These are phyloP conservation scores for Vitellaria paradoxa DNA, from an alignment of 179 eudicot genomes.

Conservation along the genomic window DNA sequence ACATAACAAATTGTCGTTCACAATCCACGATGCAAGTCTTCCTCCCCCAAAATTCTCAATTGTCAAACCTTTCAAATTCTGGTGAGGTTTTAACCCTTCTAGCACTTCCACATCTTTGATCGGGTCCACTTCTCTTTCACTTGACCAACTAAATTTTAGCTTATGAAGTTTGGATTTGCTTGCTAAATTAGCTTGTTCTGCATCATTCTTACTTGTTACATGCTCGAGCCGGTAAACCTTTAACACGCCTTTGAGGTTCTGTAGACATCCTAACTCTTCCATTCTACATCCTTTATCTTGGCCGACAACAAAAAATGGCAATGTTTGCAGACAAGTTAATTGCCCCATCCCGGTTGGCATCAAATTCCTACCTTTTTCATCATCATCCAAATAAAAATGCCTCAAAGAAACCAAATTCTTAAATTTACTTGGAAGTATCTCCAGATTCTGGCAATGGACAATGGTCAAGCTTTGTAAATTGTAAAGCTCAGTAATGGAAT, in stretches of 20 bases:
- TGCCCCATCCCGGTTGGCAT: slow-evolving; percentile 26
- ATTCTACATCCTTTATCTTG: slow-evolving; percentile 6
- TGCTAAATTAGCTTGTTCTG: slow-evolving; percentile 1
- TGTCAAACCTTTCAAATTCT: no score
- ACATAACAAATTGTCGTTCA: no score
- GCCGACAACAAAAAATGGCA: slow-evolving; percentile 26
- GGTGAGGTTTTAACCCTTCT: no score
- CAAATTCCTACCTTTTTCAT: background rate
- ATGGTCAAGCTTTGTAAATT: slow-evolving; percentile 13
- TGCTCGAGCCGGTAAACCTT: slow-evolving; percentile 9
- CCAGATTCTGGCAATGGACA: background rate
- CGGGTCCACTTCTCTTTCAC: no score
- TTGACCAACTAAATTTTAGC: slow-evolving; percentile 8
- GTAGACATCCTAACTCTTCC: slow-evolving; percentile 12
- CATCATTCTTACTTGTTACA: slow-evolving; percentile 10
- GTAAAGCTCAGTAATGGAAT: slow-evolving; percentile 12
- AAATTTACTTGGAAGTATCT: slow-evolving; percentile 14
- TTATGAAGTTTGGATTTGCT: slow-evolving; percentile 10
- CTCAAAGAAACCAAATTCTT: slow-evolving; percentile 8
- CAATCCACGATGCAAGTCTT: no score
- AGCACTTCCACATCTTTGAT: no score
- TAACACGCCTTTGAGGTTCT: slow-evolving; percentile 18
- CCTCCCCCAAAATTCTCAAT: no score
- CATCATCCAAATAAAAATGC: background rate
- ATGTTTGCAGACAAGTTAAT: slow-evolving; percentile 20